A percentile compares a stretch with the other conserved stretches of the same genome.
Conservation (phyloP, 352 stramenopile species). For the Aphanomyces invadans region DNA sequence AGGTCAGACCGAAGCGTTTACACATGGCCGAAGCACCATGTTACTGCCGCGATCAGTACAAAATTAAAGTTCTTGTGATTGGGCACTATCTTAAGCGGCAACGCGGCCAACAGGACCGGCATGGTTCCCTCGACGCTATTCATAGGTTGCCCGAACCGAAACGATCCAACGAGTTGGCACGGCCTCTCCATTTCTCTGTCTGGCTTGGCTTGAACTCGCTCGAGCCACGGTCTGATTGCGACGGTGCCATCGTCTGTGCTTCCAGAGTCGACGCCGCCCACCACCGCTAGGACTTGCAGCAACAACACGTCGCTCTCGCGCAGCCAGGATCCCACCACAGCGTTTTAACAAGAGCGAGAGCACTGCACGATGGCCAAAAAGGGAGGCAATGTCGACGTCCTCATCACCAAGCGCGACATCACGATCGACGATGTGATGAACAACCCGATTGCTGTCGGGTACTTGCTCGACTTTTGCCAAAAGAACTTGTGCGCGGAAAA, state of each 20-base stretch:
- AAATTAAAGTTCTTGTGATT: neutral
- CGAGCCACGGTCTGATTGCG: no score
- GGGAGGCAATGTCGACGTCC: conserved; percentile 36
- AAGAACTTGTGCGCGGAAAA: conserved; percentile 81
- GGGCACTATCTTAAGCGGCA: neutral
- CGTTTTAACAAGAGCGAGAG: neutral
- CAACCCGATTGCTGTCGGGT: conserved; percentile 78
- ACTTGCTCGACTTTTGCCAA: conserved; percentile 80
- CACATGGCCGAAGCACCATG: no score
- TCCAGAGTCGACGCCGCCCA: no score
- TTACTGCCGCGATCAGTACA: no score
- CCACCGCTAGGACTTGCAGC: no score
- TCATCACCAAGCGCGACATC: conserved; percentile 53
- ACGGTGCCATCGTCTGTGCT: neutral
- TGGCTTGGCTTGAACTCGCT: neutral
- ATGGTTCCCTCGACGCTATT: no score
- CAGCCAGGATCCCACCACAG: no score
- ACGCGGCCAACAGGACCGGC: no score
- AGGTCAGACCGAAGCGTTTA: no score
- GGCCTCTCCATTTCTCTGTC: neutral
- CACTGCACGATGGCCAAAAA: conserved; percentile 33
- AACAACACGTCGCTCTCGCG: no score
- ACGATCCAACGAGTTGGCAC: no score
- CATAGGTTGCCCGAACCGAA: no score
- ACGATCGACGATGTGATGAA: conserved; percentile 79